A percentile compares a stretch with the other conserved stretches of the same genome.
phyloP scores from a whole-genome alignment of 2,329 filamentous ascomycete species.

The Cylindrodendrum hubeiense region DNA sequence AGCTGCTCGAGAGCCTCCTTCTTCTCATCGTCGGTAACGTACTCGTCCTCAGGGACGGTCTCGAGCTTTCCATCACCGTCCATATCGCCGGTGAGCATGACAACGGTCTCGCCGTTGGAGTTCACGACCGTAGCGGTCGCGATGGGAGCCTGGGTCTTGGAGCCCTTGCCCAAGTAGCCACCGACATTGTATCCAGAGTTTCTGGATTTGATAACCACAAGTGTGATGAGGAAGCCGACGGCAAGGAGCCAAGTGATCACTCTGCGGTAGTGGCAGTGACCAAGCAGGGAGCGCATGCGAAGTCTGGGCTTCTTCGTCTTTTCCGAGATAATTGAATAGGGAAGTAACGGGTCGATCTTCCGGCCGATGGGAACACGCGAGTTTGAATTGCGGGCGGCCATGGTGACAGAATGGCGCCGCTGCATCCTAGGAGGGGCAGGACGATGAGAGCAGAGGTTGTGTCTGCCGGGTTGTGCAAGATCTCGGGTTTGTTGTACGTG shows the following conservation, averaged over 20 bases:
- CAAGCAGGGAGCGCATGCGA: constrained; percentile 59
- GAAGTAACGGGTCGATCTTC: constrained; percentile 50
- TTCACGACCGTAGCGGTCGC: constrained; percentile 44
- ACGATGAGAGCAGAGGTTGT: constrained; percentile 36
- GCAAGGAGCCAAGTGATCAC: constrained; percentile 64
- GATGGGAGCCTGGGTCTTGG: constrained; percentile 39
- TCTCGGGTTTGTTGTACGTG: constrained; percentile 16
- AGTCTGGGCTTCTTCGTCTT: constrained; percentile 52
- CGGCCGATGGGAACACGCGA: constrained; percentile 46
- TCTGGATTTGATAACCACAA: constrained; percentile 55
- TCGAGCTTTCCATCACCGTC: constrained; percentile 45
- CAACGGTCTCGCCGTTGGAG: constrained; percentile 43
- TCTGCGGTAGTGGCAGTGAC: constrained; percentile 65
- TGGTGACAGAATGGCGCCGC: constrained; percentile 48
- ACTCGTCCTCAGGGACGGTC: constrained; percentile 38
- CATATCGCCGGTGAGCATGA: constrained; percentile 46
- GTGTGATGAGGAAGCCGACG: constrained; percentile 54
- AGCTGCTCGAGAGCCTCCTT: constrained; percentile 47
- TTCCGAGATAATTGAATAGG: constrained; percentile 48
- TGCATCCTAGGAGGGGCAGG: constrained; percentile 43
- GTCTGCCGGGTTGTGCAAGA: constrained; percentile 19
- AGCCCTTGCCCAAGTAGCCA: constrained; percentile 34
- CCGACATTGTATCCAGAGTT: constrained; percentile 43
- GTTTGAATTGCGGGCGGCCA: constrained; percentile 52
- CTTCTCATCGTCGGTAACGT: constrained; percentile 46